Base-by-base conservation (phyloP, 106 monocot genomes). In the Dendrobium catenatum region DNA sequence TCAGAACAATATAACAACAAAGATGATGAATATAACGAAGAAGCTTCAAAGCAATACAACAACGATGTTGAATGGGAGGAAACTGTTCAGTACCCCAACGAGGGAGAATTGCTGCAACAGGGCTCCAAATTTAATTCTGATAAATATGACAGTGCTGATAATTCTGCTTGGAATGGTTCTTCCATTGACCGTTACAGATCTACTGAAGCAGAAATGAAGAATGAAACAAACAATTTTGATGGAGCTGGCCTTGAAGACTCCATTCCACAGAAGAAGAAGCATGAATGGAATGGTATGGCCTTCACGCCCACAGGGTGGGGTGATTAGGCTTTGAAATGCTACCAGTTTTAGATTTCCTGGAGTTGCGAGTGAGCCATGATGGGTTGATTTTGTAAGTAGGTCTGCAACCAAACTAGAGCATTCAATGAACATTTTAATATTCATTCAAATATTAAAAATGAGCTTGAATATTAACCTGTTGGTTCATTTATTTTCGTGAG, bases 231-330 rank as follows among this genome's bases (percentile, higher is more conserved):
- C 43, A 43, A 44, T 29, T 19, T 43, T 29, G 26, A 55, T 22
- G 77, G 15, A 26, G 26, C 27, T 15, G 77, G 77, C 47, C 1
- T 31, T 8, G 24, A 31, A 15, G 0, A 26, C n/a, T 54, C 27
- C 13, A 51, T 15, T 11, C 27, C 27, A 1, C n/a, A 2, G 3
- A 6, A 18, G 10, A 31, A 58, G 24, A 18, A 20, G 41, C 2
- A 20, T 31, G 58, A 59, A 78, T 78, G 58, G 55, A 19, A 78
- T 1, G 58, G 58, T 29, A 31, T 78, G 8, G 20, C 58, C 46
- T 55, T 54, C 58, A 59, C 55, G 4, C 3, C 78, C 41, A 78
- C 78, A 6, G 78, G 78, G 5, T 78, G 78, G 78, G 78, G 59
- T 78, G 55, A 78, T 49, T 41, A 42, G 18, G 49, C 76, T 42